Evolutionary conservation across 192 early-diverging fungal species (phyloP), one percentile per base, ranked within the genome.

Genomic region (Funneliformis mosseae): DNA sequence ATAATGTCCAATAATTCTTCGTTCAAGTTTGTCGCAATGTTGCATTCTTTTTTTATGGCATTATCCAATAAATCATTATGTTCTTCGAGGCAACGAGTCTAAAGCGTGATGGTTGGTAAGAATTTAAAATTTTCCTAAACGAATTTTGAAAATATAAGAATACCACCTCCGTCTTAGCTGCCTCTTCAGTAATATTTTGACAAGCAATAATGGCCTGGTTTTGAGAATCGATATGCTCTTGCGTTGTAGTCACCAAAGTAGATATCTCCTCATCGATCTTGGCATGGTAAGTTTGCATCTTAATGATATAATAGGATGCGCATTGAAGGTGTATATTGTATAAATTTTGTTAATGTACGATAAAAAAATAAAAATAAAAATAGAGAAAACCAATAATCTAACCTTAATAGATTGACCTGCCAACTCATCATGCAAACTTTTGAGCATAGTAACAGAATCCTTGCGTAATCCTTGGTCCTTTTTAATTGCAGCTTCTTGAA

Each of bases 401-500:
- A 77, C 76, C 33, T 78, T 78, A 18, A 11, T 21, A 48, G 28
- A 68, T 21, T 78, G 43, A n/a, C 6, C 25, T 8, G 8, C 21
- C 25, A 78, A 28, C 45, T 66, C 76, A 38, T 78, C 7, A 43
- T 33, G 61, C 7, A 67, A 67, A 28, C 21, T 42, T 28, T 66
- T 11, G 4, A 66, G 12, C 39, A 43, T 66, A 14, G 7, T 62
- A 11, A 18, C 8, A 14, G 10, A 27, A 33, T 43, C 28, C 18
- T 25, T n/a, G 14, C 10, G 3, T 18, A 67, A 55, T 60, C 67
- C 59, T 7, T 48, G 27, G 21, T 42, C 38, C 28, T 59, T 18
- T 78, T 64, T 21, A 78, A 45, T 14, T 16, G 21, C 38, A 10
- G 2, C 16, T 41, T 62, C 33, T 62, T 10, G 59, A 38, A 6